phyloP scores from a whole-genome alignment of 2,329 filamentous ascomycete genomes.

The Zasmidium angulare region DNA sequence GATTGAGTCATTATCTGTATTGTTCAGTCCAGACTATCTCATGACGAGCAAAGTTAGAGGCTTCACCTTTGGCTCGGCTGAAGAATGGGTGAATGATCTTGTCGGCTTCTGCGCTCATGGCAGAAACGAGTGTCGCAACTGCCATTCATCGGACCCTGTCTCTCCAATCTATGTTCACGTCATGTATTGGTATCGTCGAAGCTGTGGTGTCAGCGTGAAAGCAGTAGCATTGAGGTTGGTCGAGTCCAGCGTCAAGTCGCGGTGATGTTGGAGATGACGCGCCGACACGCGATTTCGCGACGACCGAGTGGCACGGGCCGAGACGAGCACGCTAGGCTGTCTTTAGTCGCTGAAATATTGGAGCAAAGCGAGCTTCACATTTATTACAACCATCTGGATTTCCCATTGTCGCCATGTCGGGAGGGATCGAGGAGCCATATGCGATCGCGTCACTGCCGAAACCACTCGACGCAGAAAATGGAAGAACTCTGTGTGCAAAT shows the following conservation, averaged over 20 bases:
- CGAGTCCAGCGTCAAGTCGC: slow-evolving; percentile 2
- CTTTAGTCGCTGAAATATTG: neutral
- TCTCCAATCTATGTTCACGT: neutral
- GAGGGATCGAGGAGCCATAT: slow-evolving; percentile 37
- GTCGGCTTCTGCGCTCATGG: slow-evolving; percentile 26
- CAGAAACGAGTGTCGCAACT: slow-evolving; percentile 20
- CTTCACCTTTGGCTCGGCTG: slow-evolving; percentile 19
- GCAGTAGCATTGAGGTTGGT: neutral
- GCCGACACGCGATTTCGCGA: neutral
- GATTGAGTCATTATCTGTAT: neutral
- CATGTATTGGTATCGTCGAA: neutral
- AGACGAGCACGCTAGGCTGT: neutral
- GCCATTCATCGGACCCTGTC: slow-evolving; percentile 21
- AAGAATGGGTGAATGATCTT: slow-evolving; percentile 35
- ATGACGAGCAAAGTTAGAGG: slow-evolving; percentile 3
- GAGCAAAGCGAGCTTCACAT: slow-evolving; percentile 4
- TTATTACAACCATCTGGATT: neutral
- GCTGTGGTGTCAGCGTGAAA: neutral
- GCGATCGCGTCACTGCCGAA: slow-evolving; percentile 46
- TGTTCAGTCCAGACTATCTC: neutral
- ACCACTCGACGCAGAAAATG: slow-evolving; percentile 42
- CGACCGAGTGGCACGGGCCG: neutral
- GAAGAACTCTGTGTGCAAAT: slow-evolving; percentile 42
- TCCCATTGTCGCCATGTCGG: slow-evolving; percentile 15
- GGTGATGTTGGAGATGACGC: neutral